A percentile compares a stretch with the other conserved stretches of the same genome.
Evolutionary conservation across 2,329 filamentous ascomycete genomes (phyloP).

Genomic region (Thermomyces lanuginosus): DNA sequence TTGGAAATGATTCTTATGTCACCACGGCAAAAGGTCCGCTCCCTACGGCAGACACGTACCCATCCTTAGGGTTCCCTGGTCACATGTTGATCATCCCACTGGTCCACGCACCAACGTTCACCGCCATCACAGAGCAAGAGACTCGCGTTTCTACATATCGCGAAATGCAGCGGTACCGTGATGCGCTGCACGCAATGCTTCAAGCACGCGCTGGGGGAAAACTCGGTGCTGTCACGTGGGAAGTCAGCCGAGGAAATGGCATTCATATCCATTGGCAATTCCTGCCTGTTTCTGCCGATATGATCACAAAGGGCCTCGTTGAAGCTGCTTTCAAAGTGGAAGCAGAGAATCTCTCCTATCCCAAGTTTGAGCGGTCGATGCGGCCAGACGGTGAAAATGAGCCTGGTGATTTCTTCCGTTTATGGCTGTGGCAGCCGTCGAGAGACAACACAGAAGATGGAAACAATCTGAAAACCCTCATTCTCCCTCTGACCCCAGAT

Average conservation of each 20-base stretch:
- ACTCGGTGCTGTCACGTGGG: slow-evolving; percentile 78
- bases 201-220: slow-evolving; percentile 24
- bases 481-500: slow-evolving; percentile 55
- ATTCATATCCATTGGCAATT: slow-evolving; percentile 93
- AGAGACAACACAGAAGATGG: slow-evolving; percentile 4
- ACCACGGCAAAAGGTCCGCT: slow-evolving; percentile 87
- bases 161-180: slow-evolving; percentile 74
- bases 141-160: slow-evolving; percentile 42
- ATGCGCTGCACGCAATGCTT: slow-evolving; percentile 65
- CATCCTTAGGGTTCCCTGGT: slow-evolving; percentile 56
- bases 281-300: slow-evolving; percentile 53
- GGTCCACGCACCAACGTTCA: slow-evolving; percentile 60
- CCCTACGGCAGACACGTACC: slow-evolving; percentile 53
- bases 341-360: slow-evolving; percentile 56
- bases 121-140: slow-evolving; percentile 45
- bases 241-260: slow-evolving; percentile 66
- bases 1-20: slow-evolving; percentile 73
- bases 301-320: slow-evolving; percentile 57
- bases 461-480: slow-evolving; percentile 39
- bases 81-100: slow-evolving; percentile 88
- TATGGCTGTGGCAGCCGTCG: slow-evolving; percentile 57
- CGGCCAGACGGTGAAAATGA: slow-evolving; percentile 27
- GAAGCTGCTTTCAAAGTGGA: slow-evolving; percentile 81
- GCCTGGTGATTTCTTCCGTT: slow-evolving; percentile 53
- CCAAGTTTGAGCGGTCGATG: slow-evolving; percentile 31